A percentile compares a stretch with the other conserved stretches of the same genome.
Evolutionary conservation across 2,329 filamentous ascomycete genomes (phyloP).

Genomic region (Hypoxylon sp.): DNA sequence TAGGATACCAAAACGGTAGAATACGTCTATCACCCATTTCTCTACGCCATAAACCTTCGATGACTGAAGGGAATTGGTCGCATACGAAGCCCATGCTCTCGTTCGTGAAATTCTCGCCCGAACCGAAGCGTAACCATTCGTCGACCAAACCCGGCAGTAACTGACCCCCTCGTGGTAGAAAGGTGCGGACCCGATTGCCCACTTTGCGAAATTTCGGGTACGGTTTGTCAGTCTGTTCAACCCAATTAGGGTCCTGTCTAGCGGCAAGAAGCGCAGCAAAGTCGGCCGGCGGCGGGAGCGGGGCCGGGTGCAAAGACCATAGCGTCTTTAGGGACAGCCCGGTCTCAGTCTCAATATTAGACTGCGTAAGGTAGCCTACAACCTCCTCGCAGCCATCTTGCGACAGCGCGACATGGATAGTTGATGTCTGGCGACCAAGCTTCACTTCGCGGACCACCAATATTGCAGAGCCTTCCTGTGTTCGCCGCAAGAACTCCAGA

Average conservation of each 20-base stretch:
- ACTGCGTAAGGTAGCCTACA: constrained; percentile 74
- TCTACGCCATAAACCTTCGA: constrained; percentile 41
- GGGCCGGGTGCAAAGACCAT: constrained; percentile 61
- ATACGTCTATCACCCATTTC: constrained; percentile 10
- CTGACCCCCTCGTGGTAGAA: constrained; percentile 46
- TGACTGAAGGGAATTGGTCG: constrained; percentile 51
- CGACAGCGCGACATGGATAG: constrained; percentile 50
- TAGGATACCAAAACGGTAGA: constrained; percentile 36
- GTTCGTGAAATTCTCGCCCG: constrained; percentile 48
- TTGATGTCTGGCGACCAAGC: constrained; percentile 54
- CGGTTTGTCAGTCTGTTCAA: constrained; percentile 39
- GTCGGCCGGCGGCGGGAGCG: constrained; percentile 45
- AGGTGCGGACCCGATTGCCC: constrained; percentile 42
- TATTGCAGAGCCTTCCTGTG: constrained; percentile 47
- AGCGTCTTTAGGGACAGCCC: constrained; percentile 65
- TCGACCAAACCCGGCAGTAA: constrained; percentile 45
- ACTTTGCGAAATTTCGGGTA: constrained; percentile 48
- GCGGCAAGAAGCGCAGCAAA: constrained; percentile 41
- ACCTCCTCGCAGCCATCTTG: constrained; percentile 68
- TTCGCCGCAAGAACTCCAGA: constrained; percentile 53
- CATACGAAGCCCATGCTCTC: constrained; percentile 48
- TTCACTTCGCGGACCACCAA: constrained; percentile 51
- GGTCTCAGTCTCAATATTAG: constrained; percentile 69
- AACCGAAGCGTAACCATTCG: constrained; percentile 51
- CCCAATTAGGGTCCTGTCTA: constrained; percentile 50